phyloP scores from a whole-genome alignment of 1,139 yeast genomes.

The Hansenula lynferdii region DNA sequence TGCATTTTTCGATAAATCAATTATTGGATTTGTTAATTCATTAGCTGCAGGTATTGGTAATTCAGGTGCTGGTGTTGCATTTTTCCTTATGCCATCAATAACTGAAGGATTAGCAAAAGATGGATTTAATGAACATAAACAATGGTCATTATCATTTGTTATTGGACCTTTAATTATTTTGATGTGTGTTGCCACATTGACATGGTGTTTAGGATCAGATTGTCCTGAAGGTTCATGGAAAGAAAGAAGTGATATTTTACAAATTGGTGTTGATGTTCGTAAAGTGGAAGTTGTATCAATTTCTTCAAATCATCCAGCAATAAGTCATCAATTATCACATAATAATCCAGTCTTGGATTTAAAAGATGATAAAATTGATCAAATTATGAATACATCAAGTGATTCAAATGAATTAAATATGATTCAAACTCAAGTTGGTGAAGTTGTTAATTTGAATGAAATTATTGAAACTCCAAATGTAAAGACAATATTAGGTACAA shows the following conservation, averaged over 20 bases:
- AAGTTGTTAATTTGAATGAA: slow-evolving; percentile 19
- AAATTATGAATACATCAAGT: slow-evolving; percentile 1
- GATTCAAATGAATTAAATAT: slow-evolving; percentile 2
- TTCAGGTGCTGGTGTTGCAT: slow-evolving; percentile 33
- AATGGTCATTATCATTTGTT: slow-evolving; percentile 29
- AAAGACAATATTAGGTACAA: slow-evolving; percentile 14
- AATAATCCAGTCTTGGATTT: too few relatives aligned
- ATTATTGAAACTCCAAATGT: slow-evolving; percentile 26
- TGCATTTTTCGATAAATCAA: slow-evolving; percentile 27
- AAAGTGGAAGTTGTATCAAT: slow-evolving; percentile 17
- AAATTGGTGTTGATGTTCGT: slow-evolving; percentile 21
- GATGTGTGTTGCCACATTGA: slow-evolving; percentile 22
- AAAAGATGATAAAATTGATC: too few relatives aligned
- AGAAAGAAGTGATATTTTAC: slow-evolving; percentile 23
- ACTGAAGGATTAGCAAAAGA: slow-evolving; percentile 16
- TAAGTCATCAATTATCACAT: slow-evolving; percentile 1
- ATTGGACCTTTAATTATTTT: slow-evolving; percentile 28
- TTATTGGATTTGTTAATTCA: slow-evolving; percentile 31
- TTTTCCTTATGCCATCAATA: slow-evolving; percentile 31
- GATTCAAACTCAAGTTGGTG: slow-evolving; percentile 14
- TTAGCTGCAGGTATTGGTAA: slow-evolving; percentile 33
- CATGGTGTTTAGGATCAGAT: slow-evolving; percentile 25
- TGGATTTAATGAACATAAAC: slow-evolving; percentile 23
- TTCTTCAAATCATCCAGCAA: slow-evolving; percentile 12
- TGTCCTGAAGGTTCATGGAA: slow-evolving; percentile 32